phyloP scores from a whole-genome alignment of 768 basidiomycete genomes.

The Cystobasidium tubakii region DNA sequence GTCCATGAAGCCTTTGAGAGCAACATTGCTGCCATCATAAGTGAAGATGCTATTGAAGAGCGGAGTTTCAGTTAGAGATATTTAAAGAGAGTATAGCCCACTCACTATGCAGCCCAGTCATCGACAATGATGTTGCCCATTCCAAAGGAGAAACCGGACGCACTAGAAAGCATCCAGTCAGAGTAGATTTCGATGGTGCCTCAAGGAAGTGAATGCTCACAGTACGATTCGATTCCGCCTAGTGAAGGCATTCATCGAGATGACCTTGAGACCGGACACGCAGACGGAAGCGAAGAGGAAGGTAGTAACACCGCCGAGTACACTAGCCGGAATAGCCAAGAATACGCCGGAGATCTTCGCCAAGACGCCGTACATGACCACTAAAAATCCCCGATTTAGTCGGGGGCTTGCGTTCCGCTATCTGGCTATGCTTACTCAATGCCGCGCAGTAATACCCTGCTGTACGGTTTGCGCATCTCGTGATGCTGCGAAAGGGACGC shows the following conservation, averaged over 20 bases:
- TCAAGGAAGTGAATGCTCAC: slow-evolving; percentile 51
- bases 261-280: slow-evolving; percentile 65
- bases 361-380: slow-evolving; percentile 56
- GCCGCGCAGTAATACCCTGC: slow-evolving; percentile 73
- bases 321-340: slow-evolving; percentile 74
- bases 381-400: neutral
- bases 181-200: slow-evolving; percentile 53
- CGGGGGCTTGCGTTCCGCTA: neutral
- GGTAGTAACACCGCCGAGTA: slow-evolving; percentile 70
- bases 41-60: slow-evolving; percentile 26
- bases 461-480: slow-evolving; percentile 71
- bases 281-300: slow-evolving; percentile 75
- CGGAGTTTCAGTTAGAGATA: slow-evolving; percentile 49
- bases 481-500: slow-evolving; percentile 59
- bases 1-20: slow-evolving; percentile 64
- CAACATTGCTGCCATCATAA: slow-evolving; percentile 47
- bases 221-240: slow-evolving; percentile 41
- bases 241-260: slow-evolving; percentile 54
- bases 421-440: slow-evolving; percentile 49
- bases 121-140: slow-evolving; percentile 66
- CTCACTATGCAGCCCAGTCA: slow-evolving; percentile 58
- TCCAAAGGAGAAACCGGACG: slow-evolving; percentile 65
- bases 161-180: slow-evolving; percentile 40
- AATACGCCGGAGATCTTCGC: slow-evolving; percentile 80
- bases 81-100: neutral